Evolutionary conservation across 78 protist species (phyloP).

Genomic region (Diacronema lutheri): DNA sequence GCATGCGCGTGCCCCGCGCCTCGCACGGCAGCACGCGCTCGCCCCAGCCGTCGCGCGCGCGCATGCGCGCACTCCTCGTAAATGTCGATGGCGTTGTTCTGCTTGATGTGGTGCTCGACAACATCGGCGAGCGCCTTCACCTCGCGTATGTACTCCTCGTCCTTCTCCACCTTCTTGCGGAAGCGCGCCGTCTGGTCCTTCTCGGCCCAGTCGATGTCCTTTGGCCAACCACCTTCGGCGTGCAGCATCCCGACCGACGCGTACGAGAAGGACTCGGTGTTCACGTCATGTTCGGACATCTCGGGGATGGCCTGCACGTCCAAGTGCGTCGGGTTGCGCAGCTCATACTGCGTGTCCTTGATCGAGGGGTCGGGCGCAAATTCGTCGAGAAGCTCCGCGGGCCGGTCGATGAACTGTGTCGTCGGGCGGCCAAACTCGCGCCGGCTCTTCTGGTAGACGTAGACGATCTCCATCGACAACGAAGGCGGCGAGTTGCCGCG

Average conservation of each 20-base stretch:
- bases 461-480: slow-evolving; percentile 41
- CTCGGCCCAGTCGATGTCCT: slow-evolving; percentile 50
- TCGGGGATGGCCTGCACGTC: slow-evolving; percentile 37
- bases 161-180: slow-evolving; percentile 55
- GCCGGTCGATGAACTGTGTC: background rate
- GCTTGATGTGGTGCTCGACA: slow-evolving; percentile 34
- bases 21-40: too few species aligned
- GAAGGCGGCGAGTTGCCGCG: too few species aligned
- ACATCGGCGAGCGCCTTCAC: slow-evolving; percentile 19
- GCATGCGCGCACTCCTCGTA: slow-evolving; percentile 14
- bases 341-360: background rate
- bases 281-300: slow-evolving; percentile 53
- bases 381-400: background rate
- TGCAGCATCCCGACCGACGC: slow-evolving; percentile 46
- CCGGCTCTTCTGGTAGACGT: slow-evolving; percentile 20
- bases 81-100: slow-evolving; percentile 73
- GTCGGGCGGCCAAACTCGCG: slow-evolving; percentile 13
- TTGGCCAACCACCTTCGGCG: slow-evolving; percentile 83
- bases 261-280: slow-evolving; percentile 49
- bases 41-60: too few species aligned
- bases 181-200: slow-evolving; percentile 37
- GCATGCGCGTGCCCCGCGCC: too few species aligned
- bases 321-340: slow-evolving; percentile 1
- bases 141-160: slow-evolving; percentile 32
- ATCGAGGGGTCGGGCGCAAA: background rate